These are phyloP conservation scores for Hypoxylon fuscum DNA, from an alignment of 495 filamentous ascomycete species.

Conservation along the genomic window DNA sequence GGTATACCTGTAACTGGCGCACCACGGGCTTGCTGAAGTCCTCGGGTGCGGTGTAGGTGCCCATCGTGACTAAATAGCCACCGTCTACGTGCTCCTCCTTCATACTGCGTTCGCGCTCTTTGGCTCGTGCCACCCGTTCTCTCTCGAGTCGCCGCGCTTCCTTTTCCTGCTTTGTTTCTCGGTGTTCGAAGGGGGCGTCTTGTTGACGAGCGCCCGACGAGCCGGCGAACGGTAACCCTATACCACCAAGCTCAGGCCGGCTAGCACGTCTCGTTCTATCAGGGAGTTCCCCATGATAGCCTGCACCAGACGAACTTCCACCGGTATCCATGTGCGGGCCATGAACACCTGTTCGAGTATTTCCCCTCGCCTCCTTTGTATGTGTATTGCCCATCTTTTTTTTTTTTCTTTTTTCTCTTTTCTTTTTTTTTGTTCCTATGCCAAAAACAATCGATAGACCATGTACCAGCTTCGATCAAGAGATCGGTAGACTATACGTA, in stretches of 20 bases:
- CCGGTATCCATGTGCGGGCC: conserved; percentile 45
- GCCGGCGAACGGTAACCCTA: conserved; percentile 34
- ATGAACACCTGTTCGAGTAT: conserved; percentile 50
- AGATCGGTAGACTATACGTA: background rate
- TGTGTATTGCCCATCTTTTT: conserved; percentile 67
- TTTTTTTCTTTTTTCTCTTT: no score
- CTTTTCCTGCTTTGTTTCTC: conserved; percentile 90
- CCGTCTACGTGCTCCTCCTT: conserved; percentile 94
- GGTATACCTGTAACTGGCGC: conserved; percentile 85
- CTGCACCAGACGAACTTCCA: conserved; percentile 44
- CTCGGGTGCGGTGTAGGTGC: conserved; percentile 89
- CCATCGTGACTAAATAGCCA: conserved; percentile 92
- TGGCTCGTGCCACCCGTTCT: conserved; percentile 74
- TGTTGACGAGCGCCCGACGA: conserved; percentile 35
- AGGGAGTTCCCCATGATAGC: conserved; percentile 52
- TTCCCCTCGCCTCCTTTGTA: conserved; percentile 65
- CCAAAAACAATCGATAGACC: background rate
- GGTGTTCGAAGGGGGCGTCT: conserved; percentile 59
- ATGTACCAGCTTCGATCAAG: background rate
- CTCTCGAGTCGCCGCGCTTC: conserved; percentile 86
- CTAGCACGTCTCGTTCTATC: conserved; percentile 37
- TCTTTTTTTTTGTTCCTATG: no score
- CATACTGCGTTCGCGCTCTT: conserved; percentile 92
- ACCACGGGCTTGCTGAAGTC: conserved; percentile 93
- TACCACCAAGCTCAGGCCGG: conserved; percentile 40